Percentiles rank a stretch among this genome's conserved stretches.
Conservation (phyloP, 1,284 basidiomycete genomes). For the Mycena sp. region DNA sequence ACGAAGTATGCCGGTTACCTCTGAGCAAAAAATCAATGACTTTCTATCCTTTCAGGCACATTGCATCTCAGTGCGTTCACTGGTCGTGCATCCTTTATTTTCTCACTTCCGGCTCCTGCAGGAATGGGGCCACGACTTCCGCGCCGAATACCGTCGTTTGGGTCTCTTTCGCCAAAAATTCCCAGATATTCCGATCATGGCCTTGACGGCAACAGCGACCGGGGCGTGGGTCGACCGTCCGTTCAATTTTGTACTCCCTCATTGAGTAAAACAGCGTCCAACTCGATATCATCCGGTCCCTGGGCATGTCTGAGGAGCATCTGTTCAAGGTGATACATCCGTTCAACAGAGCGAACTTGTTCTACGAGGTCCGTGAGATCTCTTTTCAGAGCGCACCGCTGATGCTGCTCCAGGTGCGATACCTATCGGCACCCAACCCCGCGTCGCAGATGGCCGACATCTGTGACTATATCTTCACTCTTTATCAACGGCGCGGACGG, state of each 20-base stretch:
- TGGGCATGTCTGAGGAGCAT: constrained; percentile 67
- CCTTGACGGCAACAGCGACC: constrained; percentile 83
- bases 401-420: constrained; percentile 56
- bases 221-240: constrained; percentile 55
- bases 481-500: constrained; percentile 65
- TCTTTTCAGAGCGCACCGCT: too few relatives aligned
- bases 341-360: constrained; percentile 85
- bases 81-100: neutral
- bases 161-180: constrained; percentile 78
- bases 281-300: constrained; percentile 72
- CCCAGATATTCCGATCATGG: constrained; percentile 83
- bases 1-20: constrained; percentile 65
- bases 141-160: constrained; percentile 77
- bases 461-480: constrained; percentile 68
- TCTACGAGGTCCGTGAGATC: constrained; percentile 72
- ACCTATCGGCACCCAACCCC: constrained; percentile 60
- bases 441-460: constrained; percentile 70
- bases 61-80: constrained; percentile 74
- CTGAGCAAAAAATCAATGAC: neutral
- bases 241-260: neutral
- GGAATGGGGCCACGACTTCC: constrained; percentile 84
- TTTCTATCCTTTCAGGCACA: constrained; percentile 65
- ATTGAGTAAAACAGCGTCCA: constrained; percentile 17
- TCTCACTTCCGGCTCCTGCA: neutral
- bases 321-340: constrained; percentile 79